phyloP scores from a whole-genome alignment of 2,329 filamentous ascomycete species.

The Penicillium sp. region DNA sequence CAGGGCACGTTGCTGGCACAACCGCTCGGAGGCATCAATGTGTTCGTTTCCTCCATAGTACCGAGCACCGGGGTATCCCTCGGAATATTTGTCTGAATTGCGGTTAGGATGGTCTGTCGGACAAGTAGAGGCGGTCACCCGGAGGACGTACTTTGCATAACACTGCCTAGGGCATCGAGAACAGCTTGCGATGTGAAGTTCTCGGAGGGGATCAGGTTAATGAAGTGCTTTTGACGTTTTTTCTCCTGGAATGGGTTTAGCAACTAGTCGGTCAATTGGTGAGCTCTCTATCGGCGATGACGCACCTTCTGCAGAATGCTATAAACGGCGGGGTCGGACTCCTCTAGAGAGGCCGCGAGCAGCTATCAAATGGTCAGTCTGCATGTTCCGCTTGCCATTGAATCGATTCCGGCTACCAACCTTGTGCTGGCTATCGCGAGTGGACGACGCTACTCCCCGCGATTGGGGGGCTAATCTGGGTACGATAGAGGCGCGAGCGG shows the following conservation, averaged over 20 bases:
- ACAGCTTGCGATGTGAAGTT: conserved; percentile 95
- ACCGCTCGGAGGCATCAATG: conserved; percentile 84
- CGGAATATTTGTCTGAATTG: conserved; percentile 85
- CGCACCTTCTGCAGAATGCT: conserved; percentile 86
- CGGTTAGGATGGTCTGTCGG: conserved; percentile 27
- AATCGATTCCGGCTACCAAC: conserved; percentile 24
- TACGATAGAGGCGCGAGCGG: conserved; percentile 24
- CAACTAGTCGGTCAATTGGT: background rate
- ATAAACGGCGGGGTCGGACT: conserved; percentile 83
- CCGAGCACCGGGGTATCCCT: conserved; percentile 92
- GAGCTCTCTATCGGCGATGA: conserved; percentile 13
- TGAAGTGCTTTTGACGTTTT: conserved; percentile 93
- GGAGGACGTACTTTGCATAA: conserved; percentile 75
- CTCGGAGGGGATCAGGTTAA: conserved; percentile 94
- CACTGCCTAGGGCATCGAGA: conserved; percentile 84
- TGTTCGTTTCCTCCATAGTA: conserved; percentile 98
- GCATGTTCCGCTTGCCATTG: conserved; percentile 10
- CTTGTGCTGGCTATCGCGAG: conserved; percentile 45
- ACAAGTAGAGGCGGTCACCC: conserved; percentile 30
- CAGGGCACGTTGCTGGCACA: conserved; percentile 87
- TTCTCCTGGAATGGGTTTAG: conserved; percentile 68
- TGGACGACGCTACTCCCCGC: conserved; percentile 40
- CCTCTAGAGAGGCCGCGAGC: conserved; percentile 73
- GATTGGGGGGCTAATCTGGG: conserved; percentile 31
- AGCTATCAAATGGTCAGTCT: conserved; percentile 55